A percentile compares a stretch with the other conserved stretches of the same genome.
These are phyloP conservation scores for Paratinospora sagittata DNA, from an alignment of 164 flowering plant species.

Conservation along the genomic window DNA sequence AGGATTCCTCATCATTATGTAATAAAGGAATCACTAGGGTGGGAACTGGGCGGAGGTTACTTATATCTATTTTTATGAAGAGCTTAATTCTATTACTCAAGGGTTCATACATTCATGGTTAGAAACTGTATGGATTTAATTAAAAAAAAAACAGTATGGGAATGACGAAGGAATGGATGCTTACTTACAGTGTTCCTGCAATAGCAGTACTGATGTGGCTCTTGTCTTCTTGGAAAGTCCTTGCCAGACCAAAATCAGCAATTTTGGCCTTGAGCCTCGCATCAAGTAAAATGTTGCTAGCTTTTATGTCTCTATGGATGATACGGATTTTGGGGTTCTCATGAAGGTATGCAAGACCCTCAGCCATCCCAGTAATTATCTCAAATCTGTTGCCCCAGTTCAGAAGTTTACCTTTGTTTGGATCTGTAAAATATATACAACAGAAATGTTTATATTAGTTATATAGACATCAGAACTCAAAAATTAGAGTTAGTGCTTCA, in stretches of 20 bases:
- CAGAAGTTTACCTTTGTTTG: conserved; percentile 37
- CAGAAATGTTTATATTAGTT: too few species aligned
- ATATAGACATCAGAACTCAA: not conserved
- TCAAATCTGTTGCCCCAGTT: conserved; percentile 40
- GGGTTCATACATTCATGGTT: conserved; percentile 47
- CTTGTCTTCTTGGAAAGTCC: conserved; percentile 75
- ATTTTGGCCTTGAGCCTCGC: conserved; percentile 43
- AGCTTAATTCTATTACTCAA: too few species aligned
- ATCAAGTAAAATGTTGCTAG: conserved; percentile 41
- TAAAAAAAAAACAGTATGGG: not conserved
- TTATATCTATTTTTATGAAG: too few species aligned
- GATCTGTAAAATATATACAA: conserved; percentile 33
- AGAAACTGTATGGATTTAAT: conserved; percentile 37
- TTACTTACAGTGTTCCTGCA: conserved; percentile 94
- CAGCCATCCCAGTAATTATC: conserved; percentile 45
- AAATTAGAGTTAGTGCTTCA: too few species aligned
- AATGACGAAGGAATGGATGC: not conserved
- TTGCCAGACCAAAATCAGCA: conserved; percentile 76
- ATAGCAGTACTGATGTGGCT: conserved; percentile 93
- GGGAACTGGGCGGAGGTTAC: too few species aligned
- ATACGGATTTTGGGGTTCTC: conserved; percentile 23
- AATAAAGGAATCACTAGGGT: too few species aligned
- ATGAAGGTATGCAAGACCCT: conserved; percentile 53
- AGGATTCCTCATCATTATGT: too few species aligned
- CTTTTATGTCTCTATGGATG: conserved; percentile 43